Evolutionary conservation across 257 asterid genomes (phyloP).

Genomic region (Ehretia macrophylla): DNA sequence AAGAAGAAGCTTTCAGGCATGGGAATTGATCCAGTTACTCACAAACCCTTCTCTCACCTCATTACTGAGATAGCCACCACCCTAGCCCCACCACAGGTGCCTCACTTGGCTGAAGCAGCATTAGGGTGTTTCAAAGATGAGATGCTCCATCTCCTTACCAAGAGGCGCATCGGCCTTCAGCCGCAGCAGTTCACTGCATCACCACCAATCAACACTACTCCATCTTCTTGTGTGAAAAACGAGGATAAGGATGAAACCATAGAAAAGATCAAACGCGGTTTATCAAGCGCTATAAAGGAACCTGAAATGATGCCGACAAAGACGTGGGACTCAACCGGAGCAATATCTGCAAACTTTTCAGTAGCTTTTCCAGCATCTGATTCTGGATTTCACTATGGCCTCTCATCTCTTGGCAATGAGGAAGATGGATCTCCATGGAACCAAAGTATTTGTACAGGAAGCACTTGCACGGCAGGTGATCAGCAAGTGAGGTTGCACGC

Average conservation of each 20-base stretch:
- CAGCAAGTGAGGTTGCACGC: slow-evolving; percentile 31
- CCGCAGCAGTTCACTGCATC: slow-evolving; percentile 40
- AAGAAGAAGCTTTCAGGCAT: slow-evolving; percentile 90
- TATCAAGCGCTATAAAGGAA: slow-evolving; percentile 57
- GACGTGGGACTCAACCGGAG: slow-evolving; percentile 42
- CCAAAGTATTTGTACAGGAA: slow-evolving; percentile 53
- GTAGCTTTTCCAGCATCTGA: slow-evolving; percentile 38
- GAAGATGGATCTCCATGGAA: slow-evolving; percentile 56
- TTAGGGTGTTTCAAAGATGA: slow-evolving; percentile 95
- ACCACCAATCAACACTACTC: slow-evolving; percentile 9
- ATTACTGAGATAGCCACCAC: slow-evolving; percentile 82
- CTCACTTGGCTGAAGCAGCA: slow-evolving; percentile 88
- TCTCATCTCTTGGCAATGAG: slow-evolving; percentile 37
- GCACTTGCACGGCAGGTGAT: slow-evolving; percentile 49
- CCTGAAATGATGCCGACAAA: slow-evolving; percentile 22
- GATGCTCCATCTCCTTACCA: slow-evolving; percentile 91
- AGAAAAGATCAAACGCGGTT: slow-evolving; percentile 50
- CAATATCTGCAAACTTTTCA: slow-evolving; percentile 27
- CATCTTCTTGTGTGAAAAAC: slow-evolving; percentile 31
- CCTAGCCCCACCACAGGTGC: slow-evolving; percentile 83
- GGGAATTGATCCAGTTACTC: slow-evolving; percentile 97
- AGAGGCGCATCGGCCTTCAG: slow-evolving; percentile 71
- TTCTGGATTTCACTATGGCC: slow-evolving; percentile 45
- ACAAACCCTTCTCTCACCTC: slow-evolving; percentile 92
- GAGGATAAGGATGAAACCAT: slow-evolving; percentile 50